These are phyloP conservation scores for Raphidocelis subcapitata DNA, from an alignment of 139 green algal genomes.

Conservation along the genomic window DNA sequence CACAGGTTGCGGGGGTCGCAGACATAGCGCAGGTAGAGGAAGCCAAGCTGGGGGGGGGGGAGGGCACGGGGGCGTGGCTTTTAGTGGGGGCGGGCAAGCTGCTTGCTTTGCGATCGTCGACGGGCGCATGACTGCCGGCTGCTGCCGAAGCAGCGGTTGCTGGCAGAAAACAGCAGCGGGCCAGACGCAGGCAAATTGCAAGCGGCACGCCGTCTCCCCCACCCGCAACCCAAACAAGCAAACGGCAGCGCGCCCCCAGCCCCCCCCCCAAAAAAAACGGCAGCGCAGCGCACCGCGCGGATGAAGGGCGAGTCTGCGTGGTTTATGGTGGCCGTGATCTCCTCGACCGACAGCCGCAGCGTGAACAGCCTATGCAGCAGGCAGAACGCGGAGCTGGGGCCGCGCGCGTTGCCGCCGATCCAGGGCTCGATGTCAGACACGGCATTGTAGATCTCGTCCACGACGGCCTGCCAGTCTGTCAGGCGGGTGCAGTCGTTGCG, in stretches of 20 bases:
- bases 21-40: constrained; percentile 94
- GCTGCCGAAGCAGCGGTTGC: too few relatives aligned
- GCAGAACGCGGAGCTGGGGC: constrained; percentile 93
- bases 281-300: constrained; percentile 70
- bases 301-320: constrained; percentile 96
- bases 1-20: constrained; percentile 83
- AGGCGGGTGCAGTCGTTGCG: constrained; percentile 60
- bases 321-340: constrained; percentile 75
- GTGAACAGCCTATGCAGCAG: constrained; percentile 83
- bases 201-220: too few relatives aligned
- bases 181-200: too few relatives aligned
- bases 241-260: too few relatives aligned
- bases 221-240: too few relatives aligned
- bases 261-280: too few relatives aligned
- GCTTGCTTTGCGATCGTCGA: too few relatives aligned
- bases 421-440: constrained; percentile 94
- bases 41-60: constrained; percentile 72
- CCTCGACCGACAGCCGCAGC: constrained; percentile 64
- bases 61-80: background rate
- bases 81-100: too few relatives aligned
- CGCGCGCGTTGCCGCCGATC: constrained; percentile 94
- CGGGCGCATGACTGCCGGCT: too few relatives aligned
- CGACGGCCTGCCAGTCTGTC: constrained; percentile 66
- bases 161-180: too few relatives aligned
- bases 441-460: constrained; percentile 84